Base-by-base conservation (phyloP, 2,329 filamentous ascomycete genomes). In the Ciborinia camelliae region DNA sequence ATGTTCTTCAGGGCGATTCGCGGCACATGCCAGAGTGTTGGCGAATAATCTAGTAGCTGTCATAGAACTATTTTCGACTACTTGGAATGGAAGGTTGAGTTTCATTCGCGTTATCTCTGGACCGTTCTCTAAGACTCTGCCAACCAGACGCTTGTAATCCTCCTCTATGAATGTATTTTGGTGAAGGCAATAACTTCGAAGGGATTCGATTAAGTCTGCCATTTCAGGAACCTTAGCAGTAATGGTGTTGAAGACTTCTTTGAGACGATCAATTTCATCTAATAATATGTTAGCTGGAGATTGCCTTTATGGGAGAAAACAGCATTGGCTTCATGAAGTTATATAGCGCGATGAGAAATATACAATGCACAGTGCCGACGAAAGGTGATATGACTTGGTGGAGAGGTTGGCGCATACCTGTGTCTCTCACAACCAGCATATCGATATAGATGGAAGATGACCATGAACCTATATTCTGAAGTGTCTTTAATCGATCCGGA, bases 371-470 rank as follows among this genome's bases (percentile, higher is more conserved):
- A 26, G 26, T 45, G 41, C 7, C 18, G 28, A 35, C 3, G 20
- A 10, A 20, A 58, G 30, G 32, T 26, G 41, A 26, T 23, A 30
- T 14, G 51, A 60, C 18, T 10, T 7, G n/a, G 12, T 39, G 8
- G 14, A n/a, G 3, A 15, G 8, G 14, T 39, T 8, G 10, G 23
- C 5, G 30, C 55, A 68, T 74, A 83, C 82, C 71, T 62, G 83
- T 80, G 69, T 84, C 82, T 68, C 82, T 78, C 45, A 84, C 72
- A 20, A 83, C 77, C 80, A 82, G 83, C 71, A 84, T 73, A 69
- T 84, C 82, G 55, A 84, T 75, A 65, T 80, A 82, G 5, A 84
- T 69, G 37, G 80, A 79, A 68, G 79, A 79, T 75, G 80, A 82
- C n/a, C 81, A 74, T 37, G 77, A 76, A 2, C 80, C 81, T 58